Base-by-base conservation (phyloP, 1,139 yeast genomes). In the Taiozyma sp. region DNA sequence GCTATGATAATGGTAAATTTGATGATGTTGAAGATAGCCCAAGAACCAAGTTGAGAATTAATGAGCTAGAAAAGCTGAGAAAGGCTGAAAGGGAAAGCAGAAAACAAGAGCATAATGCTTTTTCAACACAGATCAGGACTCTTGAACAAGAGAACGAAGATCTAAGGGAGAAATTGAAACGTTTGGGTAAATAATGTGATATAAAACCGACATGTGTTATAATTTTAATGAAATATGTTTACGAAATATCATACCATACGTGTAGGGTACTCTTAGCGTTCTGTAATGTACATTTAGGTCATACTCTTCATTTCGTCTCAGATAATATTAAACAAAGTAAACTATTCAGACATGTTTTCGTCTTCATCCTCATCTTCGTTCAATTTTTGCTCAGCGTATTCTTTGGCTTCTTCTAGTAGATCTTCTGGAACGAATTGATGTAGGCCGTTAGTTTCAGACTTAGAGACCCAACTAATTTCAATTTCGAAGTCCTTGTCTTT, bases 401-500 rank as follows among this genome's bases (percentile, higher is more conserved):
- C 81, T 64, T 84, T 81, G 23, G 98, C 98, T 66, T 88, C 96
- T 50, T 82, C 82, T 51, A 91, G 75, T 59, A 92, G 69, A 28
- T 81, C 92, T 44, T 80, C 83, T 30, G 96, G 96, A 43, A 93
- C 87, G 60, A 80, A 79, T 65, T 84, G 81, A 67, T 93, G 98
- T 57, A 74, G 69, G n/a, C 97, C 95, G 9, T 78, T 78, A 10
- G 97, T 92, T 64, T 86, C 95, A 43, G 81, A 78, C 44, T 69
- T 66, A 44, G 95, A 83, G 51, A 81, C 81, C 98, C 99, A 93
- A 58, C 96, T 82, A 65, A 95, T 79, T 67, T 95, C 99, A 60
- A 95, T 78, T 71, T 95, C 99, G 67, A 91, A 93, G 56, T 92
- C 98, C 71, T 93, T 93, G 68, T 93, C 99, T 71, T 93, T 95